Percentiles rank a stretch among this genome's conserved stretches.
Evolutionary conservation across 1,284 basidiomycete genomes (phyloP).

Genomic region (Exobasidium cylindrosporum): DNA sequence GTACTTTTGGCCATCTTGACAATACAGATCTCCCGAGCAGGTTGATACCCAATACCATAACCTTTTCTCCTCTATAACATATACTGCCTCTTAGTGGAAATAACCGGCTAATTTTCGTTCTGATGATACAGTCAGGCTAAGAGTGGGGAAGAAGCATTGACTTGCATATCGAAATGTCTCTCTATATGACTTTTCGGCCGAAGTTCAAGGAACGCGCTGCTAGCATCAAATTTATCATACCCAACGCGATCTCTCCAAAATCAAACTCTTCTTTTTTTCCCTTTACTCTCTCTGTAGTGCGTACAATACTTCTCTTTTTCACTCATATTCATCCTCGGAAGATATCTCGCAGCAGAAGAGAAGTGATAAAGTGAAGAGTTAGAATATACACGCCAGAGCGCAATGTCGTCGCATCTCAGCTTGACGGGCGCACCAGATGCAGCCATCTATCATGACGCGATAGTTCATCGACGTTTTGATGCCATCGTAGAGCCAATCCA

Average conservation of each 20-base stretch:
- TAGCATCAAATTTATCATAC: background rate
- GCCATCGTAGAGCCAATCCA: conserved; percentile 22
- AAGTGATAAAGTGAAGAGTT: too few relatives aligned
- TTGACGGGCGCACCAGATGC: conserved; percentile 30
- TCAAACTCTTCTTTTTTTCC: background rate
- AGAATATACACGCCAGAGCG: too few relatives aligned
- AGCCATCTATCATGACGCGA: conserved; percentile 19
- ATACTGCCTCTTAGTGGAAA: too few relatives aligned
- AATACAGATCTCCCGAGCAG: too few relatives aligned
- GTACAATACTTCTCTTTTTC: background rate
- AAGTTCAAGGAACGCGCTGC: background rate
- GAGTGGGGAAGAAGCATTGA: too few relatives aligned
- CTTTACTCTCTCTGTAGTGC: background rate
- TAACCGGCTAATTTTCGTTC: too few relatives aligned
- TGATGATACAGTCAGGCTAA: too few relatives aligned
- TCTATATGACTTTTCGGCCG: background rate
- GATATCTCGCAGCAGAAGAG: background rate
- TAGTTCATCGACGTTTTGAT: conserved; percentile 18
- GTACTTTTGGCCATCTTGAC: too few relatives aligned
- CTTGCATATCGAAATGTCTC: too few relatives aligned
- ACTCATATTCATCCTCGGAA: background rate
- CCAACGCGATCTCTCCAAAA: background rate
- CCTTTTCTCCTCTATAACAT: too few relatives aligned
- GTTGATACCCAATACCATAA: too few relatives aligned
- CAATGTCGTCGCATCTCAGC: background rate